A percentile compares a stretch with the other conserved stretches of the same genome.
Evolutionary conservation across 768 basidiomycete species (phyloP).

Genomic region (Xanthoconium purpureum): DNA sequence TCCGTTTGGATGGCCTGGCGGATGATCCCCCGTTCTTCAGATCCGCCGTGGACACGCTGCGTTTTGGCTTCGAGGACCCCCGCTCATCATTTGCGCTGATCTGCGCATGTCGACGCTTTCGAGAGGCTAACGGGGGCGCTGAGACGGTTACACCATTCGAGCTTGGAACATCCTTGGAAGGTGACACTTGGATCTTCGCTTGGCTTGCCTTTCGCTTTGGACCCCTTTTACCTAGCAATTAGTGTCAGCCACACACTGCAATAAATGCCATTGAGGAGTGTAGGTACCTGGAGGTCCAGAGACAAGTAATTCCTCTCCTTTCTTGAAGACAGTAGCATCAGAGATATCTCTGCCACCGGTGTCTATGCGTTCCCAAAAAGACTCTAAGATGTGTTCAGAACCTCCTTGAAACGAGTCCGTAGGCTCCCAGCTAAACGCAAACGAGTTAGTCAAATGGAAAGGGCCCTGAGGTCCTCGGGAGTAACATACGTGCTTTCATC

Average conservation of each 20-base stretch:
- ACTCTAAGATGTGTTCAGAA: conserved; percentile 49
- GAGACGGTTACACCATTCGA: conserved; percentile 15
- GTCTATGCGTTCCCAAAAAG: conserved; percentile 38
- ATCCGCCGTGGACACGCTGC: conserved; percentile 6
- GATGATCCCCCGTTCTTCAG: conserved; percentile 6
- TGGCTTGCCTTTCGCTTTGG: conserved; percentile 18
- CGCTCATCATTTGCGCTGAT: conserved; percentile 5
- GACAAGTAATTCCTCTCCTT: conserved; percentile 52
- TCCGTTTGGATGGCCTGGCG: conserved; percentile 14
- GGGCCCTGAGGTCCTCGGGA: not conserved
- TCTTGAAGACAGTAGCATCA: conserved; percentile 48
- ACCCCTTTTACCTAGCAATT: conserved; percentile 15
- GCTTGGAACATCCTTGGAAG: conserved; percentile 9
- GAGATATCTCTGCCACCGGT: conserved; percentile 44
- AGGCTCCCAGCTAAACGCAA: conserved; percentile 61
- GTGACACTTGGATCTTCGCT: conserved; percentile 2
- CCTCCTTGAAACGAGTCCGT: conserved; percentile 51
- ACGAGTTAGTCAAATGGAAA: conserved; percentile 1
- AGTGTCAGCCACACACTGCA: not conserved
- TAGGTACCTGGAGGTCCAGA: conserved; percentile 58
- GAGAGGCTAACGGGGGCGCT: conserved; percentile 14
- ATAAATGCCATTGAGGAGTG: not conserved
- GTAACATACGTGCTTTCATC: conserved; percentile 57
- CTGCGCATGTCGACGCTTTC: conserved; percentile 27
- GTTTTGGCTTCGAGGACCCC: conserved; percentile 9